A percentile compares a stretch with the other conserved stretches of the same genome.
These are phyloP conservation scores for Starmerella lactis-condensi DNA, from an alignment of 805 yeast species.

Conservation along the genomic window DNA sequence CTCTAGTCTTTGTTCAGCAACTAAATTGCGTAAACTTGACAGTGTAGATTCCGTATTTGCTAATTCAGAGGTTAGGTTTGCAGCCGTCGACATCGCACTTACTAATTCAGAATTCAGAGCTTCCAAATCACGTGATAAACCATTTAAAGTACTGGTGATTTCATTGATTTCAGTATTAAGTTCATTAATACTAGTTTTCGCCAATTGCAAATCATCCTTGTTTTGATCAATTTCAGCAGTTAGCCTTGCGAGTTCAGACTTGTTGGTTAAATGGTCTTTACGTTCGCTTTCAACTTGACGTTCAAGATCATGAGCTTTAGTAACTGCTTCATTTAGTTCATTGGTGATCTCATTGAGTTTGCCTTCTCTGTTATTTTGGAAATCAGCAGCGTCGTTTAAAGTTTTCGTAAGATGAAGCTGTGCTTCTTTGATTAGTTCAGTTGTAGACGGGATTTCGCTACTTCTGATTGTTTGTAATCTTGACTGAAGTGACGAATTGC, in stretches of 20 bases:
- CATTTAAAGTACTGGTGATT: neutral
- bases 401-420: conserved; percentile 31
- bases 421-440: conserved; percentile 16
- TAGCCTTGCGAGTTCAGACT: conserved; percentile 7
- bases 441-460: conserved; percentile 1
- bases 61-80: conserved; percentile 4
- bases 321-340: conserved; percentile 21
- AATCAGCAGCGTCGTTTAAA: conserved; percentile 67
- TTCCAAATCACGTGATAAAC: neutral
- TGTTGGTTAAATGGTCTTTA: conserved; percentile 5
- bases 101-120: conserved; percentile 4
- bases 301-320: conserved; percentile 3
- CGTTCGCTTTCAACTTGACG: conserved; percentile 2
- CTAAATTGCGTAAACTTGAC: neutral
- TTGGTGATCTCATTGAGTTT: conserved; percentile 41
- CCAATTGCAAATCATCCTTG: conserved; percentile 23
- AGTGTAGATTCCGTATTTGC: conserved; percentile 4
- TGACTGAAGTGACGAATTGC: neutral
- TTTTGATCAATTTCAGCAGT: conserved; percentile 19
- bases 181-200: conserved; percentile 66
- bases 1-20: conserved; percentile 8
- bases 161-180: conserved; percentile 55
- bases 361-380: conserved; percentile 56
- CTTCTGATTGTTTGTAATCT: neutral
- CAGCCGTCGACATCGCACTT: conserved; percentile 3